Conservation (phyloP, 192 early-diverging fungal genomes). For the Linnemannia zychae region DNA sequence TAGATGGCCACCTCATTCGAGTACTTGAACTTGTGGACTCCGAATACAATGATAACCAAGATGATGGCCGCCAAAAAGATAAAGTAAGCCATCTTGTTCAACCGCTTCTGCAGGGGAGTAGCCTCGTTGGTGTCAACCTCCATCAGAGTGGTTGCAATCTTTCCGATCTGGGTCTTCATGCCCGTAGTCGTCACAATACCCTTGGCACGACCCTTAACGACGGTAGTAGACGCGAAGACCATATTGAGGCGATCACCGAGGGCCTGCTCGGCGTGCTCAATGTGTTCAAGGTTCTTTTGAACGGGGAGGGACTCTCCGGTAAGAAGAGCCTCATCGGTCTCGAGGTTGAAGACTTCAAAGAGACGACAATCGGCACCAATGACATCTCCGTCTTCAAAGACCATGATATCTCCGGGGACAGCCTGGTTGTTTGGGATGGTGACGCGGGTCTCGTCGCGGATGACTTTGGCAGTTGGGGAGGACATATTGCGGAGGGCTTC, state of each 20-base stretch:
- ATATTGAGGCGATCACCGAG: constrained; percentile 92
- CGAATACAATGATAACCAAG: constrained; percentile 87
- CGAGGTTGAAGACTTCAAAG: constrained; percentile 87
- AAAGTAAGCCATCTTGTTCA: constrained; percentile 82
- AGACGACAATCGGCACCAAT: constrained; percentile 93
- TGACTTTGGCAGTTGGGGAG: constrained; percentile 86
- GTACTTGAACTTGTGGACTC: constrained; percentile 70
- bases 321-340: constrained; percentile 90
- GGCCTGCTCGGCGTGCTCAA: constrained; percentile 76
- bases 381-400: constrained; percentile 93
- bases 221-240: constrained; percentile 87
- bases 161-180: constrained; percentile 90
- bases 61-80: constrained; percentile 81
- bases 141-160: constrained; percentile 87
- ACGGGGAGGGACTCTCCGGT: constrained; percentile 91
- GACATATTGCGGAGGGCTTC: constrained; percentile 90
- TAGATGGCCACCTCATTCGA: constrained; percentile 71
- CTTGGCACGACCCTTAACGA: constrained; percentile 92
- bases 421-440: constrained; percentile 81
- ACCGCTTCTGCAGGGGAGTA: constrained; percentile 74
- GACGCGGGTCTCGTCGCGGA: constrained; percentile 82
- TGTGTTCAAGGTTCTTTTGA: constrained; percentile 74
- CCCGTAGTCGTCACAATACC: constrained; percentile 88
- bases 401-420: constrained; percentile 91
- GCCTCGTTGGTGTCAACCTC: constrained; percentile 63